A percentile compares a stretch with the other conserved stretches of the same genome.
These are phyloP conservation scores for Phytophthora palmivora DNA, from an alignment of 352 stramenopile genomes.

Conservation along the genomic window DNA sequence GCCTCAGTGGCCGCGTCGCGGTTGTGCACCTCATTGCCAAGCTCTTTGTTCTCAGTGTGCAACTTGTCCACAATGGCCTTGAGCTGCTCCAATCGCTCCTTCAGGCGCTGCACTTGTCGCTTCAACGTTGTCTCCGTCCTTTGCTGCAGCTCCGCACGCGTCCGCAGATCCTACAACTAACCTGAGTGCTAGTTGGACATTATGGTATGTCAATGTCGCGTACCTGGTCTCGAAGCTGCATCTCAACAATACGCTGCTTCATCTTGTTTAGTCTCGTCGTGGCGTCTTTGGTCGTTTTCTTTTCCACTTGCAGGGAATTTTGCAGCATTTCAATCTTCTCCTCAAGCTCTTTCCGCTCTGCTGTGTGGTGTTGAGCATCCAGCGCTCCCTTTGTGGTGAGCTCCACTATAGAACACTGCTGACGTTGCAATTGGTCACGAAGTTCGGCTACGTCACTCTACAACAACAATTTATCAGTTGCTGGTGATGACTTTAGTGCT, in stretches of 20 bases:
- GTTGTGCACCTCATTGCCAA: conserved; percentile 33
- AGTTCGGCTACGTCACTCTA: conserved; percentile 28
- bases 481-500: background rate
- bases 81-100: conserved; percentile 24
- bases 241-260: conserved; percentile 1
- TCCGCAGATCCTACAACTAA: conserved; percentile 20
- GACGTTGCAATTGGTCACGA: conserved; percentile 22
- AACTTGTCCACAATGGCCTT: conserved; percentile 29
- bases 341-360: conserved; percentile 38
- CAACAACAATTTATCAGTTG: conserved; percentile 1
- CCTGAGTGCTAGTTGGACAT: background rate
- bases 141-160: conserved; percentile 27
- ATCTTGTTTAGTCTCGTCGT: conserved; percentile 12
- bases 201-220: no score
- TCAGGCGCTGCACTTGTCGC: conserved; percentile 25
- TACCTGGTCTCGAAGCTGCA: conserved; percentile 32
- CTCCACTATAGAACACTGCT: conserved; percentile 36
- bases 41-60: conserved; percentile 37
- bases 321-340: conserved; percentile 30
- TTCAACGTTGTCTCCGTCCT: conserved; percentile 9
- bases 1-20: conserved; percentile 32
- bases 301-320: conserved; percentile 20
- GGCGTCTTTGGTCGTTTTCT: conserved; percentile 9
- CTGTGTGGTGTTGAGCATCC: conserved; percentile 31
- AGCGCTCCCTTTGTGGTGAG: conserved; percentile 32